Evolutionary conservation across 2,329 filamentous ascomycete genomes (phyloP).

Genomic region (Grosmannia penicillata): DNA sequence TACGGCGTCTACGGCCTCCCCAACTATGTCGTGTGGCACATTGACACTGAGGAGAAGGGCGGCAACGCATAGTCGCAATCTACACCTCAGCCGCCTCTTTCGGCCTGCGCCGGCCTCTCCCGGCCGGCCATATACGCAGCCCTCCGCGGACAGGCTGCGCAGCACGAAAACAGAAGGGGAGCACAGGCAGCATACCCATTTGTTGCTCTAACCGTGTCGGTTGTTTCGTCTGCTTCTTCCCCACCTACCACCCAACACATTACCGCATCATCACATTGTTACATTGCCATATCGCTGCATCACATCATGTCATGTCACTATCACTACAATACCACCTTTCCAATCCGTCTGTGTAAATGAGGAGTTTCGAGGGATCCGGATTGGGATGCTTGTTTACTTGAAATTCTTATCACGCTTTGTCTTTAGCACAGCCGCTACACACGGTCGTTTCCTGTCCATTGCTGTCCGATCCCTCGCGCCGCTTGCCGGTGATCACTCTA

Average conservation of each 20-base stretch:
- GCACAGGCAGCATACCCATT: too few relatives aligned
- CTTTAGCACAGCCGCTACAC: neutral
- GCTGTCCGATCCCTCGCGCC: too few relatives aligned
- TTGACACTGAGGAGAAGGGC: conserved; percentile 88
- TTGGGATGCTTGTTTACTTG: neutral
- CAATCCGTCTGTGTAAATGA: conserved; percentile 4
- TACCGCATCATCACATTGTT: too few relatives aligned
- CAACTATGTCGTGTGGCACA: conserved; percentile 98
- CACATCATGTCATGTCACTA: conserved; percentile 3
- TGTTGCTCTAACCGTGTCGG: too few relatives aligned
- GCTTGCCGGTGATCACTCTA: too few relatives aligned
- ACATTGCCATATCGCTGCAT: neutral
- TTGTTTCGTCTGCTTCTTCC: too few relatives aligned
- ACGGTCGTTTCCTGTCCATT: neutral
- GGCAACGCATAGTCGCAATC: conserved; percentile 41
- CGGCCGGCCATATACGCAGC: too few relatives aligned
- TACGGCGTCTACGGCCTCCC: conserved; percentile 86
- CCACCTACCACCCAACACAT: too few relatives aligned
- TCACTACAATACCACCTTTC: neutral
- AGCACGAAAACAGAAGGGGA: too few relatives aligned
- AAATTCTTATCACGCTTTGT: neutral
- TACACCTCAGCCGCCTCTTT: neutral
- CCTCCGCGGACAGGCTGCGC: too few relatives aligned
- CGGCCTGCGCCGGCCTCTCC: too few relatives aligned
- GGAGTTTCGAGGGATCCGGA: conserved; percentile 8